Base-by-base conservation (phyloP, 495 filamentous ascomycete species). In the Emericellopsis terricola region DNA sequence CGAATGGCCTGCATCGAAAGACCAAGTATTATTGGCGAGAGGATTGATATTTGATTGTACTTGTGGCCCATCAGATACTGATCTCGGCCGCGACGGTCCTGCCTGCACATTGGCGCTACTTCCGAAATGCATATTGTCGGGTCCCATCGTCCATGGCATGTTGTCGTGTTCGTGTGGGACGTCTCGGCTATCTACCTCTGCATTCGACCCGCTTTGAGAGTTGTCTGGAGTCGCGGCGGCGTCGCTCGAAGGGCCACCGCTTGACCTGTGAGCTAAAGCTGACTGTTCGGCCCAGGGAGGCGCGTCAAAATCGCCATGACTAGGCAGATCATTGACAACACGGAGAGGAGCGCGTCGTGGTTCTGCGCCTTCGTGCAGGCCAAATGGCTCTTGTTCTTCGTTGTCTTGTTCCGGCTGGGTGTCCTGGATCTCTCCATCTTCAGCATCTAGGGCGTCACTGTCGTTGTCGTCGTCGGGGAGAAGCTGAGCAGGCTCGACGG, bases 21-120 rank as follows among this genome's bases (percentile, higher is more conserved):
- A 59, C 64, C 64, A 70, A 33, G 47, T 67, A 43, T 68, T 64
- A 37, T 62, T 62, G 1, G 52, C 61, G 26, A 68, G 38, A 1
- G 53, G 57, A 21, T 64, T 59, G 20, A 55, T 47, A 0, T 31
- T 35, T 18, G 49, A 45, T 11, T 38, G 47, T 4, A 45, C 33
- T 26, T 42, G 47, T 3, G 56, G 62, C 6, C 65, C 65, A 31
- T 68, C 65, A 2, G 64, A 67, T 31, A 54, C 49, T 20, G 65
- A 48, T 34, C 65, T 42, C 17, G 32, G 38, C 28, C 34, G 42
- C 17, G 45, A 46, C 31, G n/a, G n/a, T n/a, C n/a, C n/a, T n/a
- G n/a, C n/a, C n/a, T n/a, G n/a, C n/a, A n/a, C n/a, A n/a, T n/a
- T n/a, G n/a, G n/a, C n/a, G n/a, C n/a, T n/a, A n/a, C n/a, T n/a